Conservation (phyloP, 2,329 filamentous ascomycete species). For the Neocatenulostroma microsporum region DNA sequence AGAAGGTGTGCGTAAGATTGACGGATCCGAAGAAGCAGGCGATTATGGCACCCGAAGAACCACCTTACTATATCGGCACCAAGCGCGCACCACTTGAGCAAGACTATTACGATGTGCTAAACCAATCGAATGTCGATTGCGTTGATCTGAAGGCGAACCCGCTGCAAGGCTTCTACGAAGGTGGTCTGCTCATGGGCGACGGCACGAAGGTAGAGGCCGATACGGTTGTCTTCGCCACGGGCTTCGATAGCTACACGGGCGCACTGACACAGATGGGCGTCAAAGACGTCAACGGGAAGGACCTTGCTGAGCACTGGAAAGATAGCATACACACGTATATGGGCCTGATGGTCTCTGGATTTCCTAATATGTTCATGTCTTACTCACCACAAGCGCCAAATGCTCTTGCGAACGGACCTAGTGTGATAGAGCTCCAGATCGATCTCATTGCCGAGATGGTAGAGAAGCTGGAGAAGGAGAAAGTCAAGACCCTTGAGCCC, state of each 20-base stretch:
- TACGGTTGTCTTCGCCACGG: conserved; percentile 39
- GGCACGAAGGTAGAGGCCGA: conserved; percentile 36
- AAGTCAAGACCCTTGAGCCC: conserved; percentile 33
- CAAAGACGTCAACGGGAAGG: conserved; percentile 18
- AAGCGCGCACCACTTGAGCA: conserved; percentile 40
- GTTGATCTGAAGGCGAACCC: conserved; percentile 36
- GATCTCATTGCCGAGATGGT: conserved; percentile 38
- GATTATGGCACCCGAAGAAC: conserved; percentile 35
- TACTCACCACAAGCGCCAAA: conserved; percentile 41
- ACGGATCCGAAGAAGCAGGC: conserved; percentile 37
- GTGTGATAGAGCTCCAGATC: conserved; percentile 35
- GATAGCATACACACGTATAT: conserved; percentile 35
- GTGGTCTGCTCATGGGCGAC: conserved; percentile 35
- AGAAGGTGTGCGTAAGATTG: conserved; percentile 36
- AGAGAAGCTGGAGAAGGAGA: conserved; percentile 29
- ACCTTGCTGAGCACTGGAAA: conserved; percentile 33
- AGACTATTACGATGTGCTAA: conserved; percentile 41
- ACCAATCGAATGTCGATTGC: conserved; percentile 36
- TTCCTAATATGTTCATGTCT: conserved; percentile 35
- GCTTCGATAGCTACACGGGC: conserved; percentile 37
- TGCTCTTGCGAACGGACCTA: conserved; percentile 38
- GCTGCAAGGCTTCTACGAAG: conserved; percentile 35
- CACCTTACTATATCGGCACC: conserved; percentile 36
- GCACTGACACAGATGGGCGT: conserved; percentile 30
- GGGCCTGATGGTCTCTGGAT: conserved; percentile 26